These are phyloP conservation scores for Arthrobotrys iridis DNA, from an alignment of 2,329 filamentous ascomycete species.

Conservation along the genomic window DNA sequence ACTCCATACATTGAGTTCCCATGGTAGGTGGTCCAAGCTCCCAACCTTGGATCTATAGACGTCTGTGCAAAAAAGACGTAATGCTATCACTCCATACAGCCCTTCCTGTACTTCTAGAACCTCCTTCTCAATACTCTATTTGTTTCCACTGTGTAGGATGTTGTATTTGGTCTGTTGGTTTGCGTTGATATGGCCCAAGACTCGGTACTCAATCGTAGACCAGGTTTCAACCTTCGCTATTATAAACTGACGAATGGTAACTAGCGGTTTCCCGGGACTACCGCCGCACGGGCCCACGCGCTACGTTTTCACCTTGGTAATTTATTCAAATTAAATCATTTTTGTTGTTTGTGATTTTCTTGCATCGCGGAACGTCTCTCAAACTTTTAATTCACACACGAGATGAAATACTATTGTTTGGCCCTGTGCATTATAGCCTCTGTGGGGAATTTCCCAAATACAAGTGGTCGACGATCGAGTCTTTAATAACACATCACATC, in stretches of 20 bases:
- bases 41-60: neutral
- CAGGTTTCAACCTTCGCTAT: conserved; percentile 12
- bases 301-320: neutral
- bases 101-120: conserved; percentile 18
- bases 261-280: neutral
- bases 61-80: conserved; percentile 22
- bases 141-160: neutral
- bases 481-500: conserved; percentile 9
- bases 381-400: conserved; percentile 25
- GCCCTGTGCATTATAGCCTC: conserved; percentile 32
- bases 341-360: conserved; percentile 17
- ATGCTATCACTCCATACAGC: neutral
- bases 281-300: conserved; percentile 38
- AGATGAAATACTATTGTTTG: conserved; percentile 26
- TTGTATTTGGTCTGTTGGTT: conserved; percentile 16
- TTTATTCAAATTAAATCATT: conserved; percentile 4
- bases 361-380: conserved; percentile 10
- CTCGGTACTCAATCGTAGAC: neutral
- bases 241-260: conserved; percentile 41
- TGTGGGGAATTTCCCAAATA: conserved; percentile 29
- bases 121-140: conserved; percentile 1
- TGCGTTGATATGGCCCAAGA: conserved; percentile 28
- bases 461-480: conserved; percentile 14
- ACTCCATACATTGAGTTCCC: conserved; percentile 14
- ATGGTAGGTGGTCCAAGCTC: conserved; percentile 32